A percentile compares a stretch with the other conserved stretches of the same genome.
These are phyloP conservation scores for Coccomyxa sp. DNA, from an alignment of 139 green algal genomes.

Conservation along the genomic window DNA sequence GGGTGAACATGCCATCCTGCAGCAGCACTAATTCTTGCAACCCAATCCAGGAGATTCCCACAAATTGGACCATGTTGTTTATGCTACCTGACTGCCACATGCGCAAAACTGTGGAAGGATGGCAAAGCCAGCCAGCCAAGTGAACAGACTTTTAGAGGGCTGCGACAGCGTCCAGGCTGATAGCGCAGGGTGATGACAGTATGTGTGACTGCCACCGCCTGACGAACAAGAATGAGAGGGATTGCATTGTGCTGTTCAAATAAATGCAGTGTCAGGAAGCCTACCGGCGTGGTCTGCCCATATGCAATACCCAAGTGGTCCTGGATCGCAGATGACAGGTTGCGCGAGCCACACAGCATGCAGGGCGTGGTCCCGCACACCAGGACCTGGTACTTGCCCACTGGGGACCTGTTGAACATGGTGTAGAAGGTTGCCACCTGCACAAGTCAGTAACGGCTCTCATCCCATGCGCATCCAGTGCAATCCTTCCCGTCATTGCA, in stretches of 20 bases:
- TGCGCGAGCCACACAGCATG: slow-evolving; percentile 66
- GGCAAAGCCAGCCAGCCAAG: too few species aligned
- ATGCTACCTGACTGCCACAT: too few species aligned
- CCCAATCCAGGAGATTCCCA: too few species aligned
- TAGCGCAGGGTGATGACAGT: too few species aligned
- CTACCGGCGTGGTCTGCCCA: slow-evolving; percentile 59
- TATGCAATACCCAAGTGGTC: slow-evolving; percentile 70
- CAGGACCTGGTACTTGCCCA: slow-evolving; percentile 97
- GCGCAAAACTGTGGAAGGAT: too few species aligned
- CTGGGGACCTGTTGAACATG: slow-evolving; percentile 97
- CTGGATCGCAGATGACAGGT: slow-evolving; percentile 71
- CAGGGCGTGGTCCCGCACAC: slow-evolving; percentile 96
- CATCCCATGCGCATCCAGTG: too few species aligned
- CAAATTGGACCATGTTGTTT: too few species aligned
- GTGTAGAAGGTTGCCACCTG: slow-evolving; percentile 97
- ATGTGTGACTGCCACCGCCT: neutral
- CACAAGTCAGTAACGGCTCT: neutral
- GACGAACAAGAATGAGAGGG: neutral
- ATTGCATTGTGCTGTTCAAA: neutral
- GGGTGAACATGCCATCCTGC: slow-evolving; percentile 92
- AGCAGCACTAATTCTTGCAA: too few species aligned
- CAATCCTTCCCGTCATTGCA: too few species aligned
- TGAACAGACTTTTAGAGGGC: too few species aligned
- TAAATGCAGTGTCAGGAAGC: neutral
- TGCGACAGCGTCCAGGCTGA: too few species aligned